Evolutionary conservation across 768 basidiomycete genomes (phyloP).

Genomic region (Trametes maxima): DNA sequence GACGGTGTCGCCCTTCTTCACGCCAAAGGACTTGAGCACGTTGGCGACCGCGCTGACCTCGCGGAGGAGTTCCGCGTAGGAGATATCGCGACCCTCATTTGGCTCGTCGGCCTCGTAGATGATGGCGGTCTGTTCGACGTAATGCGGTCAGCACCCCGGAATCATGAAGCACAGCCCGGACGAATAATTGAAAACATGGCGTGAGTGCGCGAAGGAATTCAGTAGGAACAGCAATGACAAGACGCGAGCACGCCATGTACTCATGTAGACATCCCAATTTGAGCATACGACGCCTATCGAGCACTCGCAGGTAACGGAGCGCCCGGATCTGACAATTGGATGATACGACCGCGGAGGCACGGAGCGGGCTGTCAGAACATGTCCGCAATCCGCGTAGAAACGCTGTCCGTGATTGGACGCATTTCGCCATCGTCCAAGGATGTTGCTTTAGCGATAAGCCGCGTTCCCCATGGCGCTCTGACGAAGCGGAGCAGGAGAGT

Average conservation of each 20-base stretch:
- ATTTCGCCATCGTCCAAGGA: not conserved
- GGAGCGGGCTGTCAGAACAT: too few species aligned
- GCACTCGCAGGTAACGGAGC: too few species aligned
- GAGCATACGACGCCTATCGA: too few species aligned
- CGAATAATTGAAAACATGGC: too few species aligned
- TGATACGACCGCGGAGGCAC: too few species aligned
- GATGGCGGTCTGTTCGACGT: constrained; percentile 73
- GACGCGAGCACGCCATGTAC: too few species aligned
- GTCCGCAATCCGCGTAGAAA: too few species aligned
- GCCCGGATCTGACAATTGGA: too few species aligned
- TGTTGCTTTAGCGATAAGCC: not conserved
- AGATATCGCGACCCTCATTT: constrained; percentile 70
- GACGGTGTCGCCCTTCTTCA: constrained; percentile 95
- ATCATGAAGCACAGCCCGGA: not conserved
- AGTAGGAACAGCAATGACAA: too few species aligned
- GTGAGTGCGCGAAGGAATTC: too few species aligned
- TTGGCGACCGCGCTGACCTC: constrained; percentile 92
- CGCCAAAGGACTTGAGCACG: constrained; percentile 83
- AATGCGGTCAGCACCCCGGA: not conserved
- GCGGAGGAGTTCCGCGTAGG: constrained; percentile 83
- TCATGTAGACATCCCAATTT: too few species aligned
- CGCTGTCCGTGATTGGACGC: not conserved
- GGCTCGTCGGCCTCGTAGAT: constrained; percentile 99
- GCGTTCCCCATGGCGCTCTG: not conserved
- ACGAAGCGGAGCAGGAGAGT: too few species aligned